These are phyloP conservation scores for Dactylellina leptospora DNA, from an alignment of 2,329 filamentous ascomycete genomes.

Conservation along the genomic window DNA sequence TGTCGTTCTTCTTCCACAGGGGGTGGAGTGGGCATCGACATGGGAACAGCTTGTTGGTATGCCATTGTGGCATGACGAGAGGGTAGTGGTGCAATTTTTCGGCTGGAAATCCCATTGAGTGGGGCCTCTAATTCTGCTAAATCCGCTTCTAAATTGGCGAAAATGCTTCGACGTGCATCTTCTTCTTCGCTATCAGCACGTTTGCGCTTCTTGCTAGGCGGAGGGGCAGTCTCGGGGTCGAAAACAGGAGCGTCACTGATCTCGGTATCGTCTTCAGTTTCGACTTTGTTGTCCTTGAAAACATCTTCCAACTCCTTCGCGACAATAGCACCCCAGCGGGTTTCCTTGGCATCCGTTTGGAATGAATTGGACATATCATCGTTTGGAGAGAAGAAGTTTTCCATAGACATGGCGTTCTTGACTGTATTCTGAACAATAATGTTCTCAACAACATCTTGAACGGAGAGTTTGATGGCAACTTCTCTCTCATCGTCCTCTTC, in stretches of 20 bases:
- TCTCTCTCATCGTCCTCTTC: constrained; percentile 29
- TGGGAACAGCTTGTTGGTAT: constrained; percentile 8
- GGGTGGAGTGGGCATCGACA: constrained; percentile 45
- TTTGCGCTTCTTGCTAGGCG: constrained; percentile 44
- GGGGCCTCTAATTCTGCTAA: constrained; percentile 1
- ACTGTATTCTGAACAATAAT: constrained; percentile 22
- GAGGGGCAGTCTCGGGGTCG: constrained; percentile 6
- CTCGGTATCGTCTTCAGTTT: not conserved
- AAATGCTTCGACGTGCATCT: no score
- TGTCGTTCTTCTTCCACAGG: constrained; percentile 49
- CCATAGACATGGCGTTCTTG: constrained; percentile 52
- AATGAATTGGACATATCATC: constrained; percentile 14
- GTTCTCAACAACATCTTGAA: not conserved
- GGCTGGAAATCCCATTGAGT: constrained; percentile 1
- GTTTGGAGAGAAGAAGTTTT: constrained; percentile 52
- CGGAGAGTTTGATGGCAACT: constrained; percentile 26
- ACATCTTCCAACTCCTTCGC: constrained; percentile 14
- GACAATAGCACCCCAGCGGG: constrained; percentile 1
- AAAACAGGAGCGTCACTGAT: not conserved
- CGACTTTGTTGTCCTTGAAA: not conserved
- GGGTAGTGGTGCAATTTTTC: constrained; percentile 31
- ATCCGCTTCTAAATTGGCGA: not conserved
- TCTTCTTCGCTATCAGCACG: constrained; percentile 25
- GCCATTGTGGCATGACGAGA: constrained; percentile 19
- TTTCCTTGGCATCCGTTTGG: constrained; percentile 8